phyloP scores from a whole-genome alignment of 176 grass and related monocot species.

The Rhipidocladum racemiflorum region DNA sequence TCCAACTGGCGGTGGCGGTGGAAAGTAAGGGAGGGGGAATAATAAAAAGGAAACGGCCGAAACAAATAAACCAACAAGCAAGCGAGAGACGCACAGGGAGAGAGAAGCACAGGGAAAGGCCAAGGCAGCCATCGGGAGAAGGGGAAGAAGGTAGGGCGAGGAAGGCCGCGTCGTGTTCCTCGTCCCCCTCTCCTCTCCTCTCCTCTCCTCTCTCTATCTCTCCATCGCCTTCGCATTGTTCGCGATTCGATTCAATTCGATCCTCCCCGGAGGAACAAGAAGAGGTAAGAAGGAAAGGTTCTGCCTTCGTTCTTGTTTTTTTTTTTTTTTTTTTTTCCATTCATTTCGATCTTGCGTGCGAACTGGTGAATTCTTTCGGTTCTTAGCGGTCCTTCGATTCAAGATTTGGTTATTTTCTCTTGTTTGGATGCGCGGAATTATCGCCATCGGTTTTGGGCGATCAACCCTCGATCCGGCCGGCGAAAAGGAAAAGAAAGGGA shows the following conservation, averaged over 20 bases:
- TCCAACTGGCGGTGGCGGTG: conserved; percentile 26
- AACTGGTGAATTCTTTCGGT: neutral
- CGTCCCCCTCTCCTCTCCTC: conserved; percentile 5
- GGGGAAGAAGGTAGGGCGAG: conserved; percentile 35
- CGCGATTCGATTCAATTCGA: neutral
- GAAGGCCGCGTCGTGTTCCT: conserved; percentile 38
- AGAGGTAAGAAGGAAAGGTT: neutral
- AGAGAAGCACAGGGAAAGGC: neutral
- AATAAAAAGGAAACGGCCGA: conserved; percentile 35
- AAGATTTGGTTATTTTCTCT: neutral
- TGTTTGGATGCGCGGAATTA: neutral
- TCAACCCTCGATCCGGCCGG: conserved; percentile 7
- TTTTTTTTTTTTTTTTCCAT: no score
- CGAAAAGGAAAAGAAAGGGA: neutral
- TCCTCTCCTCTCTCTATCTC: no score
- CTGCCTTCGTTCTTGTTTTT: neutral
- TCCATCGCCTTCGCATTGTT: conserved; percentile 34
- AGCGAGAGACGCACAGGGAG: neutral
- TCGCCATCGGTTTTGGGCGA: neutral
- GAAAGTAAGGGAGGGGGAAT: neutral
- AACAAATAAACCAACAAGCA: conserved; percentile 13
- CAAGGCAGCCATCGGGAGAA: neutral
- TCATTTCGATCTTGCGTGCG: neutral
- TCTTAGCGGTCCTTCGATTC: neutral
- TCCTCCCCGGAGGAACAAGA: neutral